Conservation (phyloP, 1,284 basidiomycete genomes). For the Marasmius fiardii region DNA sequence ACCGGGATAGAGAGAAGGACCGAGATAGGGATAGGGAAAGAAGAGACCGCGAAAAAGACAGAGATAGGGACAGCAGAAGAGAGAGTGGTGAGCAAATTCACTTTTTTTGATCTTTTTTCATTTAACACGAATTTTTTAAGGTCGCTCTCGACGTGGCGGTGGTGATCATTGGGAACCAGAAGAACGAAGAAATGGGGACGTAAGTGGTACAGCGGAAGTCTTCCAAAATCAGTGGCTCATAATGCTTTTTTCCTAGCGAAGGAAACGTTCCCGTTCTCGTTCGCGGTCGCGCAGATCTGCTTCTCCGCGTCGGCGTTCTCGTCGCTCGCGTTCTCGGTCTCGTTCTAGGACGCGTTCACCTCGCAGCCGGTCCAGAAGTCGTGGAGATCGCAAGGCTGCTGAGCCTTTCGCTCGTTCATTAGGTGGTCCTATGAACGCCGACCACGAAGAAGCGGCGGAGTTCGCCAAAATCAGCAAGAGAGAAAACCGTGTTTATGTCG, state of each 20-base stretch:
- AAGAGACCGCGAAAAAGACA: conserved; percentile 42
- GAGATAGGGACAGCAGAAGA: conserved; percentile 44
- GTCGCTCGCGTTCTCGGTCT: conserved; percentile 53
- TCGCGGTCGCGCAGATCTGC: conserved; percentile 66
- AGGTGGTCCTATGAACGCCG: conserved; percentile 89
- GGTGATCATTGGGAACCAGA: conserved; percentile 81
- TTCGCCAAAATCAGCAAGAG: conserved; percentile 93
- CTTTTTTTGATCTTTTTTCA: conserved; percentile 7
- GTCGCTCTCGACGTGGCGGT: conserved; percentile 35
- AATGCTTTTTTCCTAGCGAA: conserved; percentile 31
- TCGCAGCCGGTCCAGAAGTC: conserved; percentile 57
- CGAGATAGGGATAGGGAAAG: conserved; percentile 38
- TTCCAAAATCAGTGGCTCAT: conserved; percentile 3
- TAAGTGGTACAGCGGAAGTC: conserved; percentile 28
- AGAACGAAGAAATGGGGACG: conserved; percentile 59
- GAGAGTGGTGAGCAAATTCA: conserved; percentile 47
- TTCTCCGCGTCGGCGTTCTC: conserved; percentile 59
- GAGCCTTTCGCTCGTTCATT: conserved; percentile 76
- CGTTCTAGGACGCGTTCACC: conserved; percentile 52
- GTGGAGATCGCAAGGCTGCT: conserved; percentile 49
- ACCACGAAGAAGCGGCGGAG: conserved; percentile 84
- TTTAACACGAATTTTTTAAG: conserved; percentile 34
- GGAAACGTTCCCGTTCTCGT: conserved; percentile 50
- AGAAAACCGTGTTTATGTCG: conserved; percentile 98
- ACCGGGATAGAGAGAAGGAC: conserved; percentile 39